Evolutionary conservation across 257 asterid genomes (phyloP).

Genomic region (Ajuga chamaepitys): DNA sequence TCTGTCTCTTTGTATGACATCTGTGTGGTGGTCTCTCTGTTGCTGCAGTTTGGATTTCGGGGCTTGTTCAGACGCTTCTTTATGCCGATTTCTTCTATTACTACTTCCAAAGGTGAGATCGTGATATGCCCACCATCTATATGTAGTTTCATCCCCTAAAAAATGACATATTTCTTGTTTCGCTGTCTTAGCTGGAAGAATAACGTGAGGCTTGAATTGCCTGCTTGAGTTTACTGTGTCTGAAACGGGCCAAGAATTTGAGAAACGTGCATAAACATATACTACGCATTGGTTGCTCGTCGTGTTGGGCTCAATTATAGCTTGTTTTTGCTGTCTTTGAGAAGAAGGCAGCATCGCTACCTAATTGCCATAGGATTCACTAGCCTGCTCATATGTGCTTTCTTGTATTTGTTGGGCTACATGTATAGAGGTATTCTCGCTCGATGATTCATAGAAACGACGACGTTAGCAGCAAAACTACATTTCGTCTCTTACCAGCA

Average conservation of each 20-base stretch:
- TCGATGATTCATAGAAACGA: too few relatives aligned
- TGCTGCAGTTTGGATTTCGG: conserved; percentile 68
- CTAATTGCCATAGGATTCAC: too few relatives aligned
- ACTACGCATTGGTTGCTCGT: not conserved
- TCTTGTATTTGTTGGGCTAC: too few relatives aligned
- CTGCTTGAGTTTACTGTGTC: conserved; percentile 41
- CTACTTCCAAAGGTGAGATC: conserved; percentile 68
- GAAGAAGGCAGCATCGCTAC: too few relatives aligned
- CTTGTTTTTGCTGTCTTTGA: too few relatives aligned
- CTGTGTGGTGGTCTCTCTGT: not conserved
- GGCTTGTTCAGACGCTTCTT: conserved; percentile 66
- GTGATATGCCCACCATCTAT: not conserved
- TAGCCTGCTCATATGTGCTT: too few relatives aligned
- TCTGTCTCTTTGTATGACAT: not conserved
- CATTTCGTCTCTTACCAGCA: too few relatives aligned
- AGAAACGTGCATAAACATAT: not conserved
- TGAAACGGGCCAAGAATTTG: conserved; percentile 5
- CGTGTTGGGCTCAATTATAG: too few relatives aligned
- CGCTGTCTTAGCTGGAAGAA: conserved; percentile 63
- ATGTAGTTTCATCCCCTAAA: not conserved
- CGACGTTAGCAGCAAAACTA: too few relatives aligned
- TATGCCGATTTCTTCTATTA: conserved; percentile 89
- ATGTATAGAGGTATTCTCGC: too few relatives aligned
- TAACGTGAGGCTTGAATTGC: conserved; percentile 56
- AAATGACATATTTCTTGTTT: not conserved